Evolutionary conservation across 2,329 filamentous ascomycete genomes (phyloP).

Genomic region (Trichophyton rubrum): DNA sequence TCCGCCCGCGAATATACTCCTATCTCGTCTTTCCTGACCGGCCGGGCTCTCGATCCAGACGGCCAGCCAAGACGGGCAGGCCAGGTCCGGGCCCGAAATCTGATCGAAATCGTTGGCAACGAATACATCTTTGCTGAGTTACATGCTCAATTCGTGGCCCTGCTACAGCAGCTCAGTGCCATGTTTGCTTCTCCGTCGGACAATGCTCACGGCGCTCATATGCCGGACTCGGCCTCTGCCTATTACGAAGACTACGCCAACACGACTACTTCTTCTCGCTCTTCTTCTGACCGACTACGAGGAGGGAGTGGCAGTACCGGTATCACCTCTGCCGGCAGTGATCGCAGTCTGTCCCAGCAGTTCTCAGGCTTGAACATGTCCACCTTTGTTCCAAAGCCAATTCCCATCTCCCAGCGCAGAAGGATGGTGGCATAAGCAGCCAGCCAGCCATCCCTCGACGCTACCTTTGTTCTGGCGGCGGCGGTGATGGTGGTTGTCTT

Average conservation of each 20-base stretch:
- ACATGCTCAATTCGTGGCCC: constrained; percentile 42
- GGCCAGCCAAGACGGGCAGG: constrained; percentile 42
- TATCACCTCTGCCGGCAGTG: neutral
- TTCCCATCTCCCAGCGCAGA: constrained; percentile 15
- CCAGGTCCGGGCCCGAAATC: constrained; percentile 42
- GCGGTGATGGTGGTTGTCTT: neutral
- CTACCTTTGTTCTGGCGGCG: too few relatives aligned
- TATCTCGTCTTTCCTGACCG: constrained; percentile 46
- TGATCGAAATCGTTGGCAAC: constrained; percentile 48
- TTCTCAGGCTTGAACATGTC: neutral
- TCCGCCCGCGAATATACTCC: constrained; percentile 37
- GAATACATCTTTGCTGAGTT: constrained; percentile 47
- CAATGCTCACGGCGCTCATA: constrained; percentile 26
- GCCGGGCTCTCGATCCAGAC: constrained; percentile 43
- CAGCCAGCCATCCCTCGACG: too few relatives aligned
- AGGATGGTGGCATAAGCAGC: neutral
- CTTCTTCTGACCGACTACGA: neutral
- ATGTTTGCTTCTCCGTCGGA: constrained; percentile 32
- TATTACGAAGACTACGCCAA: neutral
- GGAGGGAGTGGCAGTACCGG: constrained; percentile 13
- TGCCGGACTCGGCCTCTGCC: neutral
- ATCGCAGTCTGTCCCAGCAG: constrained; percentile 16
- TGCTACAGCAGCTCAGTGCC: constrained; percentile 36
- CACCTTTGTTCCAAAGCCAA: constrained; percentile 9
- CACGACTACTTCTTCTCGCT: neutral